Conservation (phyloP, 2,329 filamentous ascomycete genomes). For the Phyllosticta paracitricarpa region DNA sequence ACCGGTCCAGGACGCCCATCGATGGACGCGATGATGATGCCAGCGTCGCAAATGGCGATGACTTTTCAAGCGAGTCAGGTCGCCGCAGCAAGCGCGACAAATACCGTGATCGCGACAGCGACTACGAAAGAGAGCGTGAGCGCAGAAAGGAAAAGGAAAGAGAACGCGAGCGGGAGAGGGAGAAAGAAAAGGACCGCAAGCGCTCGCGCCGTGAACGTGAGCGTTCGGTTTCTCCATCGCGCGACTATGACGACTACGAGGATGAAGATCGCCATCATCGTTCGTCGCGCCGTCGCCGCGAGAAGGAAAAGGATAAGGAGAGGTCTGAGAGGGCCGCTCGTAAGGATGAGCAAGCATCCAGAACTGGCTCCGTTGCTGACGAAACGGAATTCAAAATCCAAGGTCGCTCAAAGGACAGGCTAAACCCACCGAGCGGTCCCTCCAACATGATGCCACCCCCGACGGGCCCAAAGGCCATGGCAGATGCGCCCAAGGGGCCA, state of each 20-base stretch:
- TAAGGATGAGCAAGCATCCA: slow-evolving; percentile 25
- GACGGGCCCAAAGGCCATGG: slow-evolving; percentile 21
- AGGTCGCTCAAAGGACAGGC: slow-evolving; percentile 25
- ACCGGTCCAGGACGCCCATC: slow-evolving; percentile 27
- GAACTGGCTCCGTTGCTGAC: slow-evolving; percentile 19
- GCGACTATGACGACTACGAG: slow-evolving; percentile 26
- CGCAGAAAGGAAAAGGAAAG: slow-evolving; percentile 32
- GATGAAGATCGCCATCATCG: slow-evolving; percentile 28
- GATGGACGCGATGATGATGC: slow-evolving; percentile 23
- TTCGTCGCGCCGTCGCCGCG: slow-evolving; percentile 30
- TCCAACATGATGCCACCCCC: slow-evolving; percentile 26
- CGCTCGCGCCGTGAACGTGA: slow-evolving; percentile 41
- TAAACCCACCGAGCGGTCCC: slow-evolving; percentile 13
- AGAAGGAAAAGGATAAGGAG: slow-evolving; percentile 29
- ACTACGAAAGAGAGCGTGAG: slow-evolving; percentile 27
- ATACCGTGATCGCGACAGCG: slow-evolving; percentile 38
- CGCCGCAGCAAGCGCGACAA: slow-evolving; percentile 20
- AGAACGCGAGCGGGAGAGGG: slow-evolving; percentile 38
- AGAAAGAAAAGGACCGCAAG: slow-evolving; percentile 35
- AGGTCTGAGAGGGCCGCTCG: slow-evolving; percentile 13
- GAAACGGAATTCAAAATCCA: slow-evolving; percentile 41
- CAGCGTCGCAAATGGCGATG: slow-evolving; percentile 18
- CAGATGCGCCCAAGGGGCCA: slow-evolving; percentile 27
- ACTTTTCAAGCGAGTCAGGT: slow-evolving; percentile 22
- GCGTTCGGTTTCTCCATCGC: slow-evolving; percentile 28